A percentile compares a stretch with the other conserved stretches of the same genome.
These are phyloP conservation scores for Chaetomium olivaceum DNA, from an alignment of 2,329 filamentous ascomycete species.

Conservation along the genomic window DNA sequence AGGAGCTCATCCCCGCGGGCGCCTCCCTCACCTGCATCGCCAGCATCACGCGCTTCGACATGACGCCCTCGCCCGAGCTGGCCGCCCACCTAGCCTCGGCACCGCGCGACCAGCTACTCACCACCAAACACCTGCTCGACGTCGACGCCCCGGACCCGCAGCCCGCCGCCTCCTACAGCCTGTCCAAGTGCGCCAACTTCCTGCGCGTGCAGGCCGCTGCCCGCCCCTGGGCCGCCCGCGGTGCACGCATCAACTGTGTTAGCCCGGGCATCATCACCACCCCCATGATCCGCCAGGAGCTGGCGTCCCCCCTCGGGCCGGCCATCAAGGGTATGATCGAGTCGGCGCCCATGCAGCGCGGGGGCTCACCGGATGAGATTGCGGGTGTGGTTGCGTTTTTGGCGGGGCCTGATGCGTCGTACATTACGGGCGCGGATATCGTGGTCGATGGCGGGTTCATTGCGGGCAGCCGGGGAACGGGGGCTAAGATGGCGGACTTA, in stretches of 20 bases:
- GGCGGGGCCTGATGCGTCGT: slow-evolving; percentile 26
- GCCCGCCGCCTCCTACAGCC: slow-evolving; percentile 13
- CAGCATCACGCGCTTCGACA: slow-evolving; percentile 29
- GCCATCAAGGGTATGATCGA: not conserved
- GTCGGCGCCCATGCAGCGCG: slow-evolving; percentile 17
- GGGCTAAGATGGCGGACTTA: not conserved
- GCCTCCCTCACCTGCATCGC: slow-evolving; percentile 30
- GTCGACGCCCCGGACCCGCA: slow-evolving; percentile 7
- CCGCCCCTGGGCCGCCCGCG: slow-evolving; percentile 18
- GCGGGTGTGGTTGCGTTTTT: slow-evolving; percentile 25
- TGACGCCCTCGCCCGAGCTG: slow-evolving; percentile 19
- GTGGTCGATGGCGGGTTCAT: slow-evolving; percentile 27
- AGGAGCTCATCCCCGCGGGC: slow-evolving; percentile 20
- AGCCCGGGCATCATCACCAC: slow-evolving; percentile 27
- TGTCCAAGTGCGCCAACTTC: slow-evolving; percentile 25
- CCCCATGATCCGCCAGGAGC: slow-evolving; percentile 21
- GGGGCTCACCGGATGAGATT: slow-evolving; percentile 26
- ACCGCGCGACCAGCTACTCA: slow-evolving; percentile 21
- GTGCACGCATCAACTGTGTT: slow-evolving; percentile 27
- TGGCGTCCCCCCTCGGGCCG: not conserved
- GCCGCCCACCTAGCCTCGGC: slow-evolving; percentile 19
- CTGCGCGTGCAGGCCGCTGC: slow-evolving; percentile 24
- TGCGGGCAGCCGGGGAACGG: slow-evolving; percentile 8
- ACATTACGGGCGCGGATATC: slow-evolving; percentile 25
- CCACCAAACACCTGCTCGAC: slow-evolving; percentile 12